Percentiles rank a stretch among this genome's conserved stretches.
Evolutionary conservation across 192 early-diverging fungal species (phyloP).

Genomic region (Ambispora gerdemannii): DNA sequence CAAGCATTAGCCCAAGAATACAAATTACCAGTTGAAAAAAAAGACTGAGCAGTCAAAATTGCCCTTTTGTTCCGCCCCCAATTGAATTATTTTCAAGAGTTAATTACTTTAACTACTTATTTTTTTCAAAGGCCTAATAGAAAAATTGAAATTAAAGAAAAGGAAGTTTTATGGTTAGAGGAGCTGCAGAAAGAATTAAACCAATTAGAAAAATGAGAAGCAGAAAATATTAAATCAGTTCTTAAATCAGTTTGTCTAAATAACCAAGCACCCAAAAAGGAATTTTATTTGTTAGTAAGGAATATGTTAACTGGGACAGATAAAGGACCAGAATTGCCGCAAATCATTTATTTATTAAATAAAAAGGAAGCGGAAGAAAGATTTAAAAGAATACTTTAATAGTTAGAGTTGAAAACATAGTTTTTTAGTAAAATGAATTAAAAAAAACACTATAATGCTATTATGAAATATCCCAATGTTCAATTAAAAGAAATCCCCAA

Average conservation of each 20-base stretch:
- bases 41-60: constrained; percentile 1
- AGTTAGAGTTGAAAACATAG: no score
- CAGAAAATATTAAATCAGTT: neutral
- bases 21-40: constrained; percentile 9
- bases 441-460: no score
- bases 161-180: neutral
- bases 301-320: neutral
- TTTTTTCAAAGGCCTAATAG: neutral
- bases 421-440: no score
- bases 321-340: constrained; percentile 3
- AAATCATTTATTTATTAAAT: constrained; percentile 16
- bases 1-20: neutral
- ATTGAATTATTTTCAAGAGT: constrained; percentile 24
- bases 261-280: constrained; percentile 16
- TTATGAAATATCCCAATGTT: no score
- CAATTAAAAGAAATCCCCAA: no score
- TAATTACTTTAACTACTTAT: constrained; percentile 9
- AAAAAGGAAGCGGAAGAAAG: constrained; percentile 1
- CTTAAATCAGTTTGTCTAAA: neutral
- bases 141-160: neutral
- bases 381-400: no score
- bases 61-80: constrained; percentile 14
- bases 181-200: neutral
- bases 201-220: neutral
- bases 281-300: neutral